Conservation (phyloP, 345 rosid species). For the Nasturtium officinale region DNA sequence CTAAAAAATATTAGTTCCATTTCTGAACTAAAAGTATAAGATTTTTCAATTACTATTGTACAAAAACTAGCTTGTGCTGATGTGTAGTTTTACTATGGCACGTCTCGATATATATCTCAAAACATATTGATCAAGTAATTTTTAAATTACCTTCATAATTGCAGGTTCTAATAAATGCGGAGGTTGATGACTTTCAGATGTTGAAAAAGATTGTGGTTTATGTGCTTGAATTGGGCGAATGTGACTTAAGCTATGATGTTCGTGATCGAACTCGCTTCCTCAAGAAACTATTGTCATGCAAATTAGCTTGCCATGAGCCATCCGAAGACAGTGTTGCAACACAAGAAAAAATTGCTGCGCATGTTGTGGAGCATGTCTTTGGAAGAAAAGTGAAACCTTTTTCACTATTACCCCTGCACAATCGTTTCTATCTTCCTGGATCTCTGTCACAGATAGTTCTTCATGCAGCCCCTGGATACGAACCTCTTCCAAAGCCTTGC, state of each 20-base stretch:
- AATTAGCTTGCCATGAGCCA: constrained; percentile 46
- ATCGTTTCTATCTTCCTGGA: constrained; percentile 91
- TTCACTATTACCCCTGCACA: constrained; percentile 48
- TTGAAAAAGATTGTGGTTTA: constrained; percentile 58
- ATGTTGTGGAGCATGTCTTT: constrained; percentile 63
- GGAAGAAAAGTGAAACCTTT: constrained; percentile 53
- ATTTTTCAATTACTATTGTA: not conserved
- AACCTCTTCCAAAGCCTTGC: constrained; percentile 96
- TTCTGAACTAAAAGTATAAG: not conserved
- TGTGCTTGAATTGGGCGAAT: constrained; percentile 84
- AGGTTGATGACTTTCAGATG: constrained; percentile 57
- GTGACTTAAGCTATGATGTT: constrained; percentile 81
- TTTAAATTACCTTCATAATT: constrained; percentile 29
- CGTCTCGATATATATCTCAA: constrained; percentile 13
- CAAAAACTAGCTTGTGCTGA: not conserved
- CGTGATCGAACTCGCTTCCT: constrained; percentile 91
- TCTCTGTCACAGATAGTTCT: constrained; percentile 95
- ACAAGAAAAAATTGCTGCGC: constrained; percentile 45
- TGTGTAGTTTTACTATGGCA: constrained; percentile 13
- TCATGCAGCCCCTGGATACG: constrained; percentile 99
- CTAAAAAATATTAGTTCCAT: not conserved
- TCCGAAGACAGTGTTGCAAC: constrained; percentile 48
- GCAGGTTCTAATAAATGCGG: constrained; percentile 62
- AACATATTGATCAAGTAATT: constrained; percentile 19
- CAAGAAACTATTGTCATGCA: constrained; percentile 55